Evolutionary conservation across 495 filamentous ascomycete species (phyloP).

Genomic region (Talaromyces thailandensis): DNA sequence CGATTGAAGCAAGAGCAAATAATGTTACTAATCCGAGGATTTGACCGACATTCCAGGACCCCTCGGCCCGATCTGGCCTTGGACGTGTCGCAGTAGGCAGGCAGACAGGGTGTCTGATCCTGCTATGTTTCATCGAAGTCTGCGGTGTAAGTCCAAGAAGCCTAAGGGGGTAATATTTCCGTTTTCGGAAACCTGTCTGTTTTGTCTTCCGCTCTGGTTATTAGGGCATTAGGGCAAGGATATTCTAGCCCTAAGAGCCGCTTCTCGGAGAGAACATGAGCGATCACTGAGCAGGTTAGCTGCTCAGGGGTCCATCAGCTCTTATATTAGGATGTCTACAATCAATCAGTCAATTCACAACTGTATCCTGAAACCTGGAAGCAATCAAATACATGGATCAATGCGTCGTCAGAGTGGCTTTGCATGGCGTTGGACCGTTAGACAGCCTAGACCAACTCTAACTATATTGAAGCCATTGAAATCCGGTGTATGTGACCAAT

Average conservation of each 20-base stretch:
- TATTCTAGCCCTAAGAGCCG: background rate
- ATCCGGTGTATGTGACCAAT: too few relatives aligned
- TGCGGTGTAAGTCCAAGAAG: background rate
- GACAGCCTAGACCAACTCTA: background rate
- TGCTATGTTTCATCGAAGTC: background rate
- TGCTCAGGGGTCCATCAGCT: too few relatives aligned
- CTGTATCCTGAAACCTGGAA: background rate
- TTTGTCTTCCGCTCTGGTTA: background rate
- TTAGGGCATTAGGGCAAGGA: background rate
- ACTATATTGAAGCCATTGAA: background rate
- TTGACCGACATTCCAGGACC: conserved; percentile 10
- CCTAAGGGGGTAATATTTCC: background rate
- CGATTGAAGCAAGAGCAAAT: conserved; percentile 46
- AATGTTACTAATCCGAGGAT: conserved; percentile 42
- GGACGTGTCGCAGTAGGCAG: background rate
- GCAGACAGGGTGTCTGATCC: background rate
- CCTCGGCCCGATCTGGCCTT: background rate
- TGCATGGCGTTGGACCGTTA: background rate
- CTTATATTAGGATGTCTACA: too few relatives aligned
- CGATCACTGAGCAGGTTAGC: background rate
- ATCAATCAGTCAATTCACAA: background rate
- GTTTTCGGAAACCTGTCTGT: background rate
- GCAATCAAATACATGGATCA: background rate
- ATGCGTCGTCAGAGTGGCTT: background rate
- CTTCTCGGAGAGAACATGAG: background rate